These are phyloP conservation scores for Cyclostephanos invisitatus DNA, from an alignment of 108 stramenopile genomes.

Conservation along the genomic window DNA sequence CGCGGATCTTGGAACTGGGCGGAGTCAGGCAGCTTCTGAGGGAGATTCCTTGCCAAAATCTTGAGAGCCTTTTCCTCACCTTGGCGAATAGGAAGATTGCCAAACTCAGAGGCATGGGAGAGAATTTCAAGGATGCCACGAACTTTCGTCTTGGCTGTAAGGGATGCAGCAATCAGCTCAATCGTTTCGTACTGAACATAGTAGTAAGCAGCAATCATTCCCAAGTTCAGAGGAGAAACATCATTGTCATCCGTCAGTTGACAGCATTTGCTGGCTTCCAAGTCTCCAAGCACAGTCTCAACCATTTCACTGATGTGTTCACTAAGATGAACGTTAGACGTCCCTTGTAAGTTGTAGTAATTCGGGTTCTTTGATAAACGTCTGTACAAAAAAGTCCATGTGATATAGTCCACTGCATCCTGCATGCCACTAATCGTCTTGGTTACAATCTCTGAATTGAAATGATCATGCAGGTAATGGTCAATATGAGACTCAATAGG, in stretches of 20 bases:
- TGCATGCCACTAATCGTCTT: slow-evolving; percentile 95
- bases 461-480: slow-evolving; percentile 94
- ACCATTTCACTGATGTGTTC: slow-evolving; percentile 99
- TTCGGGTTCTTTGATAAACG: slow-evolving; percentile 98
- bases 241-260: slow-evolving; percentile 93
- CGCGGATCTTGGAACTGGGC: slow-evolving; percentile 77
- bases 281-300: slow-evolving; percentile 92
- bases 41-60: slow-evolving; percentile 80
- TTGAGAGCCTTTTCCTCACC: slow-evolving; percentile 92
- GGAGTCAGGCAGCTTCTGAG: slow-evolving; percentile 76
- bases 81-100: slow-evolving; percentile 83
- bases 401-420: slow-evolving; percentile 97
- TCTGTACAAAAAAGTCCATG: slow-evolving; percentile 98
- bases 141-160: slow-evolving; percentile 95
- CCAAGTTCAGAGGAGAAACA: slow-evolving; percentile 93
- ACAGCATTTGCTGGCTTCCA: slow-evolving; percentile 92
- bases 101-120: slow-evolving; percentile 91
- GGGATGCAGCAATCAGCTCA: slow-evolving; percentile 94
- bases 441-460: slow-evolving; percentile 96
- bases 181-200: slow-evolving; percentile 96
- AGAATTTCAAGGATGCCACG: slow-evolving; percentile 94
- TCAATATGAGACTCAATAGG: slow-evolving; percentile 98
- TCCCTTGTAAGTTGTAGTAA: slow-evolving; percentile 94
- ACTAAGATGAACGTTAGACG: slow-evolving; percentile 90
- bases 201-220: slow-evolving; percentile 99